Evolutionary conservation across 768 basidiomycete species (phyloP), one percentile per base, ranked within the genome.

Genomic region (Boletus reticuloceps): DNA sequence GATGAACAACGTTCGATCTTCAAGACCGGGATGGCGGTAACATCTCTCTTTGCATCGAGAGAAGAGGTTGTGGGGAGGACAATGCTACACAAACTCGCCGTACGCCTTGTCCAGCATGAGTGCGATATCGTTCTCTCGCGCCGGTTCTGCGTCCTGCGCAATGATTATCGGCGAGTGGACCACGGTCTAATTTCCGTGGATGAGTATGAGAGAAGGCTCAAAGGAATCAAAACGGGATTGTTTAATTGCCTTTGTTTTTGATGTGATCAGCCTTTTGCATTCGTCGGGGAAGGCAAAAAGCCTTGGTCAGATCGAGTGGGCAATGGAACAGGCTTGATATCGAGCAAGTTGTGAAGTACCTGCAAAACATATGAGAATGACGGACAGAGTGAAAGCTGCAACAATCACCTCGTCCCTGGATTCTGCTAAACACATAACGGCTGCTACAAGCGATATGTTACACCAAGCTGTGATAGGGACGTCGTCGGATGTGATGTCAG

Each of bases 81-180:
- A 62, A 5, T 70, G 63, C n/a, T 80, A 68, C 42, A 85, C 72
- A 63, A 94, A 92, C 66, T 94, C 91, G 13, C 91, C 80, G 69
- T 95, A 95, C 1, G 92, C 94, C 71, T 93, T 91, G 69, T 95
- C 92, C n/a, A 95, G 47, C 39, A 94, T 77, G 22, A 94, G 78
- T 0, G 89, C 85, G 17, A 92, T 62, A 1, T 77, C 74, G 27
- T 76, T 68, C 48, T 77, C 72, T 20, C 64, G 71, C 0, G 90
- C 88, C 3, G 94, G 79, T 0, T 72, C 59, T 3, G 80, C 79
- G 59, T 92, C 93, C 5, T 79, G 71, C 0, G 74, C 67, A 22
- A 94, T 69, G 6, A 89, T 75, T 0, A 69, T 63, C 0, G 82
- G 77, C 0, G 86, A 69, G 61, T 91, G 91, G 1, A 80, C 79